Conservation (phyloP, 108 stramenopile genomes). For the Nitzschia sp. region DNA sequence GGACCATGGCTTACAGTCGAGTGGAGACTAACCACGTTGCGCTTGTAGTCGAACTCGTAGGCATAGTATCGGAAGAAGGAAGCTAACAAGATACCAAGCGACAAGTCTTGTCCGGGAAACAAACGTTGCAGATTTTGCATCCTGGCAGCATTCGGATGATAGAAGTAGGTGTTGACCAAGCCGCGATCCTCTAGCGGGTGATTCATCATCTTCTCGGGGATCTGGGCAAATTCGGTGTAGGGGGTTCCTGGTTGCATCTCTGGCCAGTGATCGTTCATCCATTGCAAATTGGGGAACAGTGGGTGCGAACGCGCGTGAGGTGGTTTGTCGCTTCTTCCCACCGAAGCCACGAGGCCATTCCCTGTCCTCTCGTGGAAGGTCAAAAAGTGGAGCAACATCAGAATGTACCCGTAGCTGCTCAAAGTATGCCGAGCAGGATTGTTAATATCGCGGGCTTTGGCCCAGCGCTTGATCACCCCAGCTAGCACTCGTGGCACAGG, state of each 20-base stretch:
- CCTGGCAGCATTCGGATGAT: conserved; percentile 41
- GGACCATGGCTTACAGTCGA: conserved; percentile 46
- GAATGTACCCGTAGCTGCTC: conserved; percentile 95
- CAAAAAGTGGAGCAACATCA: conserved; percentile 94
- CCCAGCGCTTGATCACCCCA: conserved; percentile 94
- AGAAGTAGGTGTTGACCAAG: conserved; percentile 80
- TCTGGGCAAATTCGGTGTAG: conserved; percentile 56
- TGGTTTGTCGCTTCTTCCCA: background rate
- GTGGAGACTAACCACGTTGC: conserved; percentile 76
- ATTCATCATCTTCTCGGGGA: conserved; percentile 48
- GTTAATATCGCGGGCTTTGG: conserved; percentile 93
- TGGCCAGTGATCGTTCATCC: conserved; percentile 82
- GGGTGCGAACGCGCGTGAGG: conserved; percentile 37
- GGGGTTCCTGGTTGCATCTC: conserved; percentile 43
- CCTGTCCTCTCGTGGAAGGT: conserved; percentile 64
- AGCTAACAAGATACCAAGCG: conserved; percentile 82
- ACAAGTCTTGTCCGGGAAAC: conserved; percentile 60
- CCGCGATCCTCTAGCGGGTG: conserved; percentile 74
- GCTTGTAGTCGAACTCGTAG: conserved; percentile 88
- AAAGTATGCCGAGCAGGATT: conserved; percentile 92
- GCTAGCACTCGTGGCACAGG: conserved; percentile 84
- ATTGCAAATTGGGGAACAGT: conserved; percentile 93
- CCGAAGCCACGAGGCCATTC: conserved; percentile 46
- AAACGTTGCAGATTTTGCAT: conserved; percentile 47
- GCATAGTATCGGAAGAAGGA: conserved; percentile 91